Conservation (phyloP, 768 basidiomycete species). For the Astraeus odoratus region DNA sequence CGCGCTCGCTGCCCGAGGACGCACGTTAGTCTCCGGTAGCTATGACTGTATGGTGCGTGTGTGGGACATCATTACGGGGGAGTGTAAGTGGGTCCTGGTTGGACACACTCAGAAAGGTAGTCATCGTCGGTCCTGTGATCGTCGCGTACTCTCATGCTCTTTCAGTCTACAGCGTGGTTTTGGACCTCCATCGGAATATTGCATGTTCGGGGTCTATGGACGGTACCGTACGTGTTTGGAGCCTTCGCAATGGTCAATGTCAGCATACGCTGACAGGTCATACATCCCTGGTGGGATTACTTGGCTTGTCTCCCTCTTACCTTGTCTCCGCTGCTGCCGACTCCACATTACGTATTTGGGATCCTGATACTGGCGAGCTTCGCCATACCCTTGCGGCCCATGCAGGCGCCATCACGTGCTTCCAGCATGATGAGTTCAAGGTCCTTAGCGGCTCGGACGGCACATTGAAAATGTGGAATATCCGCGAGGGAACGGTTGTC, state of each 20-base stretch:
- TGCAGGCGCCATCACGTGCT: conserved; percentile 97
- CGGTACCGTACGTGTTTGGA: conserved; percentile 94
- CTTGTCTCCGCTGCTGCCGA: conserved; percentile 97
- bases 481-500: conserved; percentile 77
- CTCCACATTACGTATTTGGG: conserved; percentile 92
- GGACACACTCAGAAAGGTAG: conserved; percentile 89
- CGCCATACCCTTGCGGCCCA: conserved; percentile 83
- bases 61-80: conserved; percentile 87
- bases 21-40: conserved; percentile 89
- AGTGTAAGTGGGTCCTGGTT: conserved; percentile 69
- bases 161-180: conserved; percentile 90
- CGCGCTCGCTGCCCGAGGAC: conserved; percentile 84
- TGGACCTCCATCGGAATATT: conserved; percentile 79
- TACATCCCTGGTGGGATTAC: conserved; percentile 88
- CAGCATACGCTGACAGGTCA: conserved; percentile 82
- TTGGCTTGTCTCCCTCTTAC: conserved; percentile 82
- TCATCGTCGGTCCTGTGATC: conserved; percentile 24
- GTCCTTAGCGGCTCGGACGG: conserved; percentile 94
- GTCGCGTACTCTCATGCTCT: conserved; percentile 5
- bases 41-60: conserved; percentile 94
- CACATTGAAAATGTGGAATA: conserved; percentile 97
- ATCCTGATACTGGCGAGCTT: conserved; percentile 75
- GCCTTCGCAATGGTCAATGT: conserved; percentile 73
- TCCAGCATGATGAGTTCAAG: conserved; percentile 98
- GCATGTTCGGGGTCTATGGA: conserved; percentile 99